A percentile compares a stretch with the other conserved stretches of the same genome.
Conservation (phyloP, 495 filamentous ascomycete species). For the Neurospora sp. region DNA sequence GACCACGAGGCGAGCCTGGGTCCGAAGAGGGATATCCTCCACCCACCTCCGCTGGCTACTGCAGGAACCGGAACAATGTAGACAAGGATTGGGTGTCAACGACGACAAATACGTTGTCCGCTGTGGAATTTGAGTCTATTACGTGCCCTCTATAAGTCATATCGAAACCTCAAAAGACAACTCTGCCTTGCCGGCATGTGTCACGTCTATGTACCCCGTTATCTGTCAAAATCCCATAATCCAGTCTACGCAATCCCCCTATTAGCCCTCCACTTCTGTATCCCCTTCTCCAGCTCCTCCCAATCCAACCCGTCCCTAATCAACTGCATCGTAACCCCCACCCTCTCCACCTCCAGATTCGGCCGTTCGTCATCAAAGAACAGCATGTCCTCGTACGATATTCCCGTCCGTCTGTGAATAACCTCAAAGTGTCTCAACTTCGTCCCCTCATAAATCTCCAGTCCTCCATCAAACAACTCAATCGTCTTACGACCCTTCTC, state of each 20-base stretch:
- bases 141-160: background rate
- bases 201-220: background rate
- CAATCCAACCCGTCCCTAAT: slow-evolving; percentile 72
- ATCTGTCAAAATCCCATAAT: background rate
- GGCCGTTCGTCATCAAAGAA: slow-evolving; percentile 93
- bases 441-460: slow-evolving; percentile 82
- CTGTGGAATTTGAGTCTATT: background rate
- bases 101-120: background rate
- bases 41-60: background rate
- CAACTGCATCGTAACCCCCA: slow-evolving; percentile 76
- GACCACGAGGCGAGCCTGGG: background rate
- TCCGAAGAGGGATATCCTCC: background rate
- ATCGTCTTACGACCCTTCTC: slow-evolving; percentile 46
- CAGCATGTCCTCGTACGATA: slow-evolving; percentile 74
- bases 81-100: background rate
- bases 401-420: slow-evolving; percentile 55
- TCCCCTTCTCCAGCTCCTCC: slow-evolving; percentile 68
- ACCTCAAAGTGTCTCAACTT: slow-evolving; percentile 79
- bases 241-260: slow-evolving; percentile 30
- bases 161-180: background rate
- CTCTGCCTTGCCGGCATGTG: background rate
- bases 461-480: slow-evolving; percentile 65
- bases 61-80: background rate
- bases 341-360: slow-evolving; percentile 74
- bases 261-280: slow-evolving; percentile 67